Evolutionary conservation across 331 rosid genomes (phyloP).

Genomic region (Saraca asoca): DNA sequence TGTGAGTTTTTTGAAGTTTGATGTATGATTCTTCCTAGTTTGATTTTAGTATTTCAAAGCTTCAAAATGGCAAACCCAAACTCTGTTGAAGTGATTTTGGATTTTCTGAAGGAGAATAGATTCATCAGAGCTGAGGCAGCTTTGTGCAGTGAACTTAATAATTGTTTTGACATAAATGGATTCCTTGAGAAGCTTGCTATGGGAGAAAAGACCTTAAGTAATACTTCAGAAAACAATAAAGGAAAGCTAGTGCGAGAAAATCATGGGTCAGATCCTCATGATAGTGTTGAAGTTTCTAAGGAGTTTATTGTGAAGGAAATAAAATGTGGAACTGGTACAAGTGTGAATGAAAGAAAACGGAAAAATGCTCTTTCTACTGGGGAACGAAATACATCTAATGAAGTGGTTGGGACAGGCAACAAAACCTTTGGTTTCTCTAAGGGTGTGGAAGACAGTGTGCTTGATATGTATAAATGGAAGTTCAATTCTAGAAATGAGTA

Average conservation of each 20-base stretch:
- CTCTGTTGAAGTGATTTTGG: slow-evolving; percentile 83
- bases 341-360: slow-evolving; percentile 67
- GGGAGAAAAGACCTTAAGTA: slow-evolving; percentile 57
- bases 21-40: slow-evolving; percentile 32
- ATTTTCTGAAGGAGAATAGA: slow-evolving; percentile 75
- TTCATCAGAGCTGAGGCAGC: slow-evolving; percentile 93
- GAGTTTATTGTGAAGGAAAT: slow-evolving; percentile 94
- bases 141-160: slow-evolving; percentile 75
- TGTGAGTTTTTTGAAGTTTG: slow-evolving; percentile 36
- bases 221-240: slow-evolving; percentile 50
- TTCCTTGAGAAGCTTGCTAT: slow-evolving; percentile 68
- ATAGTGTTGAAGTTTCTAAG: slow-evolving; percentile 58
- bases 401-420: slow-evolving; percentile 60
- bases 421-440: slow-evolving; percentile 64
- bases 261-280: slow-evolving; percentile 45
- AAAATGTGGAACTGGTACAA: slow-evolving; percentile 74
- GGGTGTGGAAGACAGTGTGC: slow-evolving; percentile 63
- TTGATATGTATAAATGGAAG: slow-evolving; percentile 80
- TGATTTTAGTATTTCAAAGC: slow-evolving; percentile 52
- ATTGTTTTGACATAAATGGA: slow-evolving; percentile 67
- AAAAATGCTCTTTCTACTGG: slow-evolving; percentile 53
- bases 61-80: slow-evolving; percentile 68
- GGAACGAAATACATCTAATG: slow-evolving; percentile 62
- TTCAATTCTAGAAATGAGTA: slow-evolving; percentile 62
- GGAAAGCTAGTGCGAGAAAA: slow-evolving; percentile 57